Evolutionary conservation across 441 rosid species (phyloP), one percentile per base, ranked within the genome.

Genomic region (Raphanus hybrid): DNA sequence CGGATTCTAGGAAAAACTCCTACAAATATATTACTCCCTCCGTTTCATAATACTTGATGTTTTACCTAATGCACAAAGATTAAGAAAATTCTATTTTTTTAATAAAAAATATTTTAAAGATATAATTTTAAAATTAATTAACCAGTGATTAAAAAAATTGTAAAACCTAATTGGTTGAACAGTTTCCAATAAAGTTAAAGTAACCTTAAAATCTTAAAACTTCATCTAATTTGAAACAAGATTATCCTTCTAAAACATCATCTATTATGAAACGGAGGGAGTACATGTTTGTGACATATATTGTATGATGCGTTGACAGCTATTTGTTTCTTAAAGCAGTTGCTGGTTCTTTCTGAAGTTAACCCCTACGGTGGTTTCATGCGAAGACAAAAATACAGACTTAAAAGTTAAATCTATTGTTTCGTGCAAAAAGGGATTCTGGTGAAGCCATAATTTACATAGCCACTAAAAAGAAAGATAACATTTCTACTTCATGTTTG

Each of bases 401-500:
- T 58, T 23, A 64, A 64, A 78, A 68, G 37, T 58, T 23, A 64
- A 64, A 78, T 68, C 11, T 54, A 78, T 52, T 67, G 71, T 78
- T 73, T 54, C 66, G 70, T 78, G 54, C 6, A 27, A 11, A 60
- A 60, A 58, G 65, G 26, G 41, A 9, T 29, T 14, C 10, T 54
- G 52, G 16, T 65, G 50, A 55, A 29, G 68, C 23, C 43, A 67
- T 61, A 67, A 71, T 72, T 11, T 6, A 12, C 0, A 71, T 29
- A 9, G 69, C 8, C 10, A 73, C 18, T 23, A 23, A 23, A 23
- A 23, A 23, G 26, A 23, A 59, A 78, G 67, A 74, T 62, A 69
- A 67, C 8, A 54, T 27, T 69, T 74, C 14, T 69, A 74, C 78
- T 74, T 57, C 2, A 79, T 63, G 78, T 69, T 69, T 74, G 8